Percentiles rank a stretch among this genome's conserved stretches.
phyloP scores from a whole-genome alignment of 495 filamentous ascomycete genomes.

The Penicillium pulvis region DNA sequence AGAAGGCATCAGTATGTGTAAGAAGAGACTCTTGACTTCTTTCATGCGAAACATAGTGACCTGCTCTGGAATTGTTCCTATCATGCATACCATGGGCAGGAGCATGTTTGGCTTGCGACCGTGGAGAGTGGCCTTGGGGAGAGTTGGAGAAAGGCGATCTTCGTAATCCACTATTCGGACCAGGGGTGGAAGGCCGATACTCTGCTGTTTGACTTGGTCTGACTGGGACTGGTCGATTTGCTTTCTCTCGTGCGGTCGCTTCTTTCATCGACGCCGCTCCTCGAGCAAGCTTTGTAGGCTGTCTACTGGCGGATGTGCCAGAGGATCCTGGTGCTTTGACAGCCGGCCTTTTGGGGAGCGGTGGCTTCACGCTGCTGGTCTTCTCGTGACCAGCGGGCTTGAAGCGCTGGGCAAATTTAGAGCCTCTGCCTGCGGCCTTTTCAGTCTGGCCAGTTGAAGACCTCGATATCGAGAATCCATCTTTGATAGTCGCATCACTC shows the following conservation, averaged over 20 bases:
- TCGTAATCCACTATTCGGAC: conserved; percentile 43
- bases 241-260: conserved; percentile 19
- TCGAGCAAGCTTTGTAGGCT: conserved; percentile 20
- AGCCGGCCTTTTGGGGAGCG: conserved; percentile 20
- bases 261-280: conserved; percentile 27
- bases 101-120: conserved; percentile 23
- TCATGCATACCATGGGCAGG: conserved; percentile 27
- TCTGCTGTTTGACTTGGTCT: conserved; percentile 13
- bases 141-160: conserved; percentile 38
- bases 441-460: conserved; percentile 13
- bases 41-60: conserved; percentile 55
- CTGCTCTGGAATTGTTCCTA: conserved; percentile 37
- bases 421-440: conserved; percentile 29
- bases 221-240: conserved; percentile 14
- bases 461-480: background rate
- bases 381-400: conserved; percentile 32
- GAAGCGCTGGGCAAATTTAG: conserved; percentile 42
- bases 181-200: conserved; percentile 24
- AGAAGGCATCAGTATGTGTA: conserved; percentile 62
- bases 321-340: conserved; percentile 19
- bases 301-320: conserved; percentile 11
- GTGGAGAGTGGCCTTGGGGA: conserved; percentile 23
- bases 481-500: conserved; percentile 4
- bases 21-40: conserved; percentile 58
- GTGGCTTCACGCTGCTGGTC: conserved; percentile 27